phyloP scores from a whole-genome alignment of 2,329 filamentous ascomycete species.

The Exophiala sp. region DNA sequence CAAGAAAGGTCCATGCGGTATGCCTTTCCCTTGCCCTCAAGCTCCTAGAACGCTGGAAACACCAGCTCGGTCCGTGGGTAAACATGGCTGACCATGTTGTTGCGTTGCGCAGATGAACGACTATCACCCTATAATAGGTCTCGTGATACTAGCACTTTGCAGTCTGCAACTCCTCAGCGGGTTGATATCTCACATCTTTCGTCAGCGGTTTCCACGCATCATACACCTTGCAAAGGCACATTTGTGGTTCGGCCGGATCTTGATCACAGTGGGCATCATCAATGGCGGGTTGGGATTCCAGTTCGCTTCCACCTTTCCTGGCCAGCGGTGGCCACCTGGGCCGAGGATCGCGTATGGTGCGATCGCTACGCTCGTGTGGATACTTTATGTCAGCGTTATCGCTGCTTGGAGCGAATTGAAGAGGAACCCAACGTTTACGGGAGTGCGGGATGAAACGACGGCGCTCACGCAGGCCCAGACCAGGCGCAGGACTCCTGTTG shows the following conservation, averaged over 20 bases:
- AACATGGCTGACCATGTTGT: neutral
- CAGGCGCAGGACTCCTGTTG: too few species aligned
- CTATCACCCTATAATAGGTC: slow-evolving; percentile 31
- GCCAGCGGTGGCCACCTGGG: slow-evolving; percentile 5
- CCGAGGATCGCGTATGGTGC: slow-evolving; percentile 17
- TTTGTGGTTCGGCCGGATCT: slow-evolving; percentile 52
- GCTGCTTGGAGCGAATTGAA: slow-evolving; percentile 20
- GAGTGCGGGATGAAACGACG: too few species aligned
- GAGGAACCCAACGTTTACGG: neutral
- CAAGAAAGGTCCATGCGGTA: slow-evolving; percentile 14
- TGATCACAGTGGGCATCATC: slow-evolving; percentile 52
- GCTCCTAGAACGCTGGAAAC: neutral
- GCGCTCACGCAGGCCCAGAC: too few species aligned
- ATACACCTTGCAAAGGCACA: slow-evolving; percentile 35
- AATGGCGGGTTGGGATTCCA: slow-evolving; percentile 54
- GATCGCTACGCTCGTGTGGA: slow-evolving; percentile 14
- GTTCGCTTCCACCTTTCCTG: slow-evolving; percentile 9
- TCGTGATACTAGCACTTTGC: slow-evolving; percentile 29
- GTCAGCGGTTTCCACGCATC: slow-evolving; percentile 40
- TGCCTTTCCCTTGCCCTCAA: neutral
- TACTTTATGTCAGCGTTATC: slow-evolving; percentile 18
- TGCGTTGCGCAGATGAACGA: neutral
- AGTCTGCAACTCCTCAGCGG: slow-evolving; percentile 31
- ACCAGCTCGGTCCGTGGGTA: neutral
- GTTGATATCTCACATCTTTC: slow-evolving; percentile 35